Evolutionary conservation across 139 green algal genomes (phyloP).

Genomic region (Chlorella vulgaris): DNA sequence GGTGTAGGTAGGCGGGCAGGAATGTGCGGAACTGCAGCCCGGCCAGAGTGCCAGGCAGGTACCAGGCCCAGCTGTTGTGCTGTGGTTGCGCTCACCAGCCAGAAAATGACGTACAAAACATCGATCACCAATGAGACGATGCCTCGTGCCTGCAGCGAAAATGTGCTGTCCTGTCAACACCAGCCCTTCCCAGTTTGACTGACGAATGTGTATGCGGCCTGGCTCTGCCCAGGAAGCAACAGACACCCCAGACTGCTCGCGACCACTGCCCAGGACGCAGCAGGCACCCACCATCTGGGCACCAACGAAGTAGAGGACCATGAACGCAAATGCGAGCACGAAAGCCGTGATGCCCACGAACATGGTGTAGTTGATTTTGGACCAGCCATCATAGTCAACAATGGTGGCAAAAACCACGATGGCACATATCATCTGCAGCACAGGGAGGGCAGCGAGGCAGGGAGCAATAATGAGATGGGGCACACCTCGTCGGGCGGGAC

Average conservation of each 20-base stretch:
- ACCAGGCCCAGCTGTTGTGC: no score
- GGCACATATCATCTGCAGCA: conserved; percentile 9
- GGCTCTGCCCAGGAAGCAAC: no score
- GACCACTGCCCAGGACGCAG: no score
- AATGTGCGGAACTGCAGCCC: no score
- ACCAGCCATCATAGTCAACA: background rate
- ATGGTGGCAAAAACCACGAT: conserved; percentile 29
- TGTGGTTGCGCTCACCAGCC: background rate
- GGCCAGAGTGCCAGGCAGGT: no score
- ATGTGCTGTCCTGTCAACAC: background rate
- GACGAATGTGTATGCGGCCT: background rate
- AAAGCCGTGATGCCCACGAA: conserved; percentile 28
- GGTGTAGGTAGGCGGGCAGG: no score
- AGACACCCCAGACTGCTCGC: no score
- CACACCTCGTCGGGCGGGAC: no score
- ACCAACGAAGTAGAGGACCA: background rate
- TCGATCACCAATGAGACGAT: conserved; percentile 6
- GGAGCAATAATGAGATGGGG: background rate
- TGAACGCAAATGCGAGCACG: background rate
- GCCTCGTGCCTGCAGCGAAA: conserved; percentile 4
- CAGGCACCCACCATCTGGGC: background rate
- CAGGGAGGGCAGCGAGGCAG: background rate
- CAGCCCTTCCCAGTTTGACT: background rate
- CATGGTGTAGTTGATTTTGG: conserved; percentile 5
- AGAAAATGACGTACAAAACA: conserved; percentile 17